A percentile compares a stretch with the other conserved stretches of the same genome.
Evolutionary conservation across 768 basidiomycete species (phyloP).

Genomic region (Auriscalpium microsporum): DNA sequence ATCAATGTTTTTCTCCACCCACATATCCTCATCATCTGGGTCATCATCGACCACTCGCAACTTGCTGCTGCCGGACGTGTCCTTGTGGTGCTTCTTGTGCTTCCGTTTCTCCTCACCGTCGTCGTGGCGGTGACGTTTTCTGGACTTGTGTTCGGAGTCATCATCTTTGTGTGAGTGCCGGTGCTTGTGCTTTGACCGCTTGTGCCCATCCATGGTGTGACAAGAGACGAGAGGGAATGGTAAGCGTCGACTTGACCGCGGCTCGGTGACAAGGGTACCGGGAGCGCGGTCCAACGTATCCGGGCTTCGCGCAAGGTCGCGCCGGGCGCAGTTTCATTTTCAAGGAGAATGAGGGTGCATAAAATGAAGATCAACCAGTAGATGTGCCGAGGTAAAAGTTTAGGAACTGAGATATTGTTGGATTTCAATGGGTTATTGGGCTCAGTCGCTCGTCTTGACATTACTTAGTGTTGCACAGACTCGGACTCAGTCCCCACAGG

Average conservation of each 20-base stretch:
- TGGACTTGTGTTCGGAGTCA: conserved; percentile 35
- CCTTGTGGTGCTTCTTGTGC: conserved; percentile 25
- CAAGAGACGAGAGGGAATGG: not conserved
- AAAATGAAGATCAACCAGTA: too few species aligned
- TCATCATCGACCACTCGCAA: conserved; percentile 63
- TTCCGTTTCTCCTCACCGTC: conserved; percentile 30
- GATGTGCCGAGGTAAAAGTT: too few species aligned
- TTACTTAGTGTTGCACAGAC: too few species aligned
- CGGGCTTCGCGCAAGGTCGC: too few species aligned
- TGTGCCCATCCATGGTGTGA: conserved; percentile 6
- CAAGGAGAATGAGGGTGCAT: too few species aligned
- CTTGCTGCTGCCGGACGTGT: conserved; percentile 25
- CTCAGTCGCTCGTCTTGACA: too few species aligned
- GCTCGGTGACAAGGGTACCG: too few species aligned
- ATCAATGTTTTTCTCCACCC: conserved; percentile 84
- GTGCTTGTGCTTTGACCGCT: conserved; percentile 25
- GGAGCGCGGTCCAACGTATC: too few species aligned
- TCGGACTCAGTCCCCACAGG: too few species aligned
- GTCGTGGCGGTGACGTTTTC: conserved; percentile 47
- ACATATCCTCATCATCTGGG: conserved; percentile 63
- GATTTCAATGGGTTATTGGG: too few species aligned
- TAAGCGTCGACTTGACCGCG: not conserved
- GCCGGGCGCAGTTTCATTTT: too few species aligned
- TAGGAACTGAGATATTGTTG: too few species aligned
- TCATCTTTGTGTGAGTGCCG: conserved; percentile 28